These are phyloP conservation scores for Trichoderma guizhouense DNA, from an alignment of 2,329 filamentous ascomycete species.

Conservation along the genomic window DNA sequence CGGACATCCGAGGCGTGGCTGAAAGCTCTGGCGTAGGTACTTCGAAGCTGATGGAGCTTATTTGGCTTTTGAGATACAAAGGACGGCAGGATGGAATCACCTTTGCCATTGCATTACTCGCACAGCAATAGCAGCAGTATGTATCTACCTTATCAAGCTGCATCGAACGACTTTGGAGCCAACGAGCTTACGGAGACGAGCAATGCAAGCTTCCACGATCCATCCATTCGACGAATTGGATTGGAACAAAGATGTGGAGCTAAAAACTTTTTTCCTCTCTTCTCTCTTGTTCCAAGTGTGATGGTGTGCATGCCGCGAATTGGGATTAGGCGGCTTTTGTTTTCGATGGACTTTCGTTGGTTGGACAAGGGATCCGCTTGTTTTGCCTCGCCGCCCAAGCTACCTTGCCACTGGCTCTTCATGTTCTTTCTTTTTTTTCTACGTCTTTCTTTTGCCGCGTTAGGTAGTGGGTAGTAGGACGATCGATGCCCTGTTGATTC, in stretches of 20 bases:
- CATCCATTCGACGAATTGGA: neutral
- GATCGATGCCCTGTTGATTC: neutral
- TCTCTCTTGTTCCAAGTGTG: neutral
- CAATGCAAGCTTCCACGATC: neutral
- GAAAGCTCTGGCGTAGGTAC: neutral
- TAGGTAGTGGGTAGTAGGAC: neutral
- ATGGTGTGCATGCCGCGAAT: neutral
- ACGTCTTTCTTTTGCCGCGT: neutral
- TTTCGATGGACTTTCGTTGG: neutral
- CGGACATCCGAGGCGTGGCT: neutral
- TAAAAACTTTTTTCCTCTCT: neutral
- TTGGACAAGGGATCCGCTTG: neutral
- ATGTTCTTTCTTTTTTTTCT: neutral
- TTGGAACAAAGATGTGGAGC: constrained; percentile 3
- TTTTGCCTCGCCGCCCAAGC: constrained; percentile 12
- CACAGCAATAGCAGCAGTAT: neutral
- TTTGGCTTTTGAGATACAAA: neutral
- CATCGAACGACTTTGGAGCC: neutral
- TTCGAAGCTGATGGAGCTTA: neutral
- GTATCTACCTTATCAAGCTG: neutral
- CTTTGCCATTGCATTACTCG: neutral
- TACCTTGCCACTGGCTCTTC: neutral
- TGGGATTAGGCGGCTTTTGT: neutral
- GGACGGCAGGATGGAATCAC: neutral
- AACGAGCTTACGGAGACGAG: neutral